Evolutionary conservation across 768 basidiomycete species (phyloP), one percentile per base, ranked within the genome.

Genomic region (Rhizopogon vesiculosus): DNA sequence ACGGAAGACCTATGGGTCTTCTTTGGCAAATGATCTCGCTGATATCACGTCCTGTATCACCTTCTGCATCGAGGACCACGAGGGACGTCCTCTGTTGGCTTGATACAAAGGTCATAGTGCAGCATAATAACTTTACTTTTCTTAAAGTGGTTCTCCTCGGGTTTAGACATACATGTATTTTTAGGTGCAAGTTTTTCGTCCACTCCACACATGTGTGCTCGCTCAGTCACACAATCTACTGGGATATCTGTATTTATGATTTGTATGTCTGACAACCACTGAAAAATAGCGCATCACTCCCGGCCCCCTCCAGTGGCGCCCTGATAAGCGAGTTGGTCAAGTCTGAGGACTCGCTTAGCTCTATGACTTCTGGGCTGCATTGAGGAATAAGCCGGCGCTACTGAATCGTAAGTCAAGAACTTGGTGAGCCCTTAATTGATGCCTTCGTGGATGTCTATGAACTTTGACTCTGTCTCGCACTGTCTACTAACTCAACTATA

Each of bases 41-140:
- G 31, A 22, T 22, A 40, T 61, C 16, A 28, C 41, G 33, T 60
- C 59, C 10, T 35, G 33, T 35, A 44, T 54, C 8, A 25, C 42
- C 33, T 67, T 68, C 44, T 58, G 52, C 5, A 51, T 68, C 40
- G 65, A 69, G 50, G 66, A 67, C 29, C 29, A 54, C 3, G 57
- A 60, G n/a, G 68, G 68, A 29, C 44, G 15, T 28, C 15, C 41
- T 1, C 15, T 69, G 13, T 49, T 66, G 54, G 31, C 28, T 41
- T 60, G 58, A 67, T 48, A 33, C 15, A 13, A 13, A 3, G 46
- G 33, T 22, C 19, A 35, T 22, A 31, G 46, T 35, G 5, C 18
- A 48, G 46, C 15, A 6, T 9, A 22, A 35, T 25, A 25, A 7
- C 8, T 33, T 10, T 33, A 33, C 8, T 33, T 33, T 33, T 25